Conservation (phyloP, 345 rosid genomes). For the Orychophragmus violaceus region DNA sequence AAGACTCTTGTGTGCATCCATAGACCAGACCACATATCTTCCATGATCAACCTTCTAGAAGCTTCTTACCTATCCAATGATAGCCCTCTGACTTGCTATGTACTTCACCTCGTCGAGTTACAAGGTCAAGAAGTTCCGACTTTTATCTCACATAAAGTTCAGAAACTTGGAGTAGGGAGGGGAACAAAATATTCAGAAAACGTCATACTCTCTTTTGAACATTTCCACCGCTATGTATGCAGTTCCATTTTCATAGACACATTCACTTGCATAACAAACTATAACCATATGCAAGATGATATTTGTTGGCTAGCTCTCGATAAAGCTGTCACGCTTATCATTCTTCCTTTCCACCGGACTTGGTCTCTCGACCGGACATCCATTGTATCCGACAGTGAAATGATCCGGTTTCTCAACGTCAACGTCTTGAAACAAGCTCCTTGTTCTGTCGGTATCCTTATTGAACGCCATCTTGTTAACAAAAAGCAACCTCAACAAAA, state of each 20-base stretch:
- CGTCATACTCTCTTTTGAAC: conserved; percentile 34
- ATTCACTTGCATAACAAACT: conserved; percentile 29
- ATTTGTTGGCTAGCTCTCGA: conserved; percentile 51
- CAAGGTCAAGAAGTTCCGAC: conserved; percentile 43
- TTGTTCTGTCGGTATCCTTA: conserved; percentile 53
- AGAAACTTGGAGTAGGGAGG: conserved; percentile 18
- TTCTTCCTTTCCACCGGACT: conserved; percentile 53
- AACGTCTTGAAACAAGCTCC: conserved; percentile 52
- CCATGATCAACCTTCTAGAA: conserved; percentile 34
- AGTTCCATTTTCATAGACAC: conserved; percentile 28
- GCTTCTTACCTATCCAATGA: conserved; percentile 27
- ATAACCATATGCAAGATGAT: conserved; percentile 49
- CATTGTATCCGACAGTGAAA: conserved; percentile 28
- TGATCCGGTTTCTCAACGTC: conserved; percentile 29
- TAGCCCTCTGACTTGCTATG: conserved; percentile 34
- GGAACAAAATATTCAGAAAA: conserved; percentile 28
- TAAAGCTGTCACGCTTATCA: conserved; percentile 35
- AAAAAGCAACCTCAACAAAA: not conserved
- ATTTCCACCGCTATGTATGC: conserved; percentile 16
- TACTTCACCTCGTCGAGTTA: conserved; percentile 50
- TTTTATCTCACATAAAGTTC: conserved; percentile 43
- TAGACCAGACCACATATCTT: conserved; percentile 35
- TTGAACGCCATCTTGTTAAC: conserved; percentile 18
- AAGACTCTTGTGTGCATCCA: conserved; percentile 49
- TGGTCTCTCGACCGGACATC: conserved; percentile 38